Evolutionary conservation across 192 early-diverging fungal species (phyloP), one percentile per base, ranked within the genome.

Genomic region (Coemansia sp.): DNA sequence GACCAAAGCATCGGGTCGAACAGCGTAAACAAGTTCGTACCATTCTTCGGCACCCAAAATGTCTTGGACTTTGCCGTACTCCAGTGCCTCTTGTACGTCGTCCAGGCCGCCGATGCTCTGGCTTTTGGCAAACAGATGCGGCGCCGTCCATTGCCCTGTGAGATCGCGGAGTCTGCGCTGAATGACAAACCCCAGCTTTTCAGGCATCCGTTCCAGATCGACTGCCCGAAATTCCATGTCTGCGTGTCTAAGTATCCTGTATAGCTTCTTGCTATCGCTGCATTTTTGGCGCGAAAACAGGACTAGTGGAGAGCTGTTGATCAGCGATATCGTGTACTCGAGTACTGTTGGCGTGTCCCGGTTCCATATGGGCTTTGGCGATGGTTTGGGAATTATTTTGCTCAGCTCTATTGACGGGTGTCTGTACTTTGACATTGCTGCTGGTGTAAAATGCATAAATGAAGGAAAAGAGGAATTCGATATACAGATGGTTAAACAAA

Each of bases 141-240:
- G 76, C 12, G 70, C 71, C 25, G 76, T 79, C 76, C 76, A 73
- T 21, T 79, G 76, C 0, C 70, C 76, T 0, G 71, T 79, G 30
- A 79, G 39, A 57, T 79, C 76, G 39, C 72, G 67, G 2, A 79
- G 52, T 28, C 76, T 66, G 1, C 76, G 67, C 61, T 79, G 76
- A 23, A 79, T 51, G 12, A 67, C 66, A 18, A 58, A 64, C 7
- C 76, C 76, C 23, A 63, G 26, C 3, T 65, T 56, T 4, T 9
- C 1, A 8, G 55, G 55, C 30, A 79, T 9, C 1, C 67, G 59
- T 15, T 73, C 71, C 33, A 79, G 42, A 23, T 79, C 66, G 12
- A 79, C 76, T 18, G 70, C 26, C 13, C 71, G 43, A 16, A 63
- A 79, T 4, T 61, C 45, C 2, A 66, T 20, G 28, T 63, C 35